Evolutionary conservation across 768 basidiomycete species (phyloP), one percentile per base, ranked within the genome.

Genomic region (Dentipellis fragilis): DNA sequence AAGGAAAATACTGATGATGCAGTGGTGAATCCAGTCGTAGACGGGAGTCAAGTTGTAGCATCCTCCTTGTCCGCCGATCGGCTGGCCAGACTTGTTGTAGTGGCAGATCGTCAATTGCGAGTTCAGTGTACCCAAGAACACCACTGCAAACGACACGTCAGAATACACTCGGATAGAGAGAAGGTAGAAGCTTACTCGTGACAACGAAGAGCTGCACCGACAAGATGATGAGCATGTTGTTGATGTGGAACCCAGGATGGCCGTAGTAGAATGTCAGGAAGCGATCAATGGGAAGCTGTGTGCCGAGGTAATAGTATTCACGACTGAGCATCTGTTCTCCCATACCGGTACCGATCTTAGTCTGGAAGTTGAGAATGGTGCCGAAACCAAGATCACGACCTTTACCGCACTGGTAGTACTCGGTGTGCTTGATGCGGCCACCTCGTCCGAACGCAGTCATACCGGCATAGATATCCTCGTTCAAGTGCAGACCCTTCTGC

Each of bases 261-360:
- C 93, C 94, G 64, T 99, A 99, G 76, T 99, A 98, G 80, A 98
- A 99, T 51, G 96, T 99, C 71, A 99, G 75, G 84, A 99, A 99
- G 47, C 96, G 85, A 69, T 99, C 96, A 67, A 98, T 86, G 38
- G 96, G 94, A 53, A 99, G 80, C 67, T 98, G 96, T 21, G 96
- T 99, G 29, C 96, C 96, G 59, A 99, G 72, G 66, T 98, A 98
- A 71, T 99, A 99, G 69, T 99, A 98, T 72, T 98, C 96, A 59
- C 96, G 84, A 73, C 93, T 96, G 65, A 99, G 80, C 91, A 98
- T 92, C 71, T 99, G 96, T 69, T 99, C 96, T 38, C 96, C 96
- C 96, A 99, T 99, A 70, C 96, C 96, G n/a, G 94, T 98, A 11
- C 96, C 95, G 64, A 99, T 94, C 81, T 99, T 99, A 55, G 96